phyloP scores from a whole-genome alignment of 176 grass and related monocot species.

The Thalia dealbata region DNA sequence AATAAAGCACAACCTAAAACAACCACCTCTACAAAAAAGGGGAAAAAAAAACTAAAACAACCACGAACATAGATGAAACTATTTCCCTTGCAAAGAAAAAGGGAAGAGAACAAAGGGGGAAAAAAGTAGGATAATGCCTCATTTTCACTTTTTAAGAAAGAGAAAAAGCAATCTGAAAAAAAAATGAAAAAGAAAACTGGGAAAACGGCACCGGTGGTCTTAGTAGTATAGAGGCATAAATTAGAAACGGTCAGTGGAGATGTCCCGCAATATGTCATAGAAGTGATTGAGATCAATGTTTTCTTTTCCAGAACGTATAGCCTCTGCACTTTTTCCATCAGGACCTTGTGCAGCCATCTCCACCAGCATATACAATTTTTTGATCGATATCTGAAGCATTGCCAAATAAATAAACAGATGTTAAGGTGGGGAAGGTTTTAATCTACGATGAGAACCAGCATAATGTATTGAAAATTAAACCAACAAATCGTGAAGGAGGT shows the following conservation, averaged over 20 bases:
- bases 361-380: constrained; percentile 80
- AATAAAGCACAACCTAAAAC: too few relatives aligned
- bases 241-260: constrained; percentile 26
- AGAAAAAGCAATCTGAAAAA: not conserved
- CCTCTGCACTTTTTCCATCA: constrained; percentile 54
- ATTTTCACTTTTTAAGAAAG: not conserved
- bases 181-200: not conserved
- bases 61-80: too few relatives aligned
- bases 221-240: not conserved
- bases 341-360: constrained; percentile 93
- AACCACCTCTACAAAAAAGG: too few relatives aligned
- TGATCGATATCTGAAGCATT: constrained; percentile 75
- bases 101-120: too few relatives aligned
- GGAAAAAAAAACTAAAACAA: too few relatives aligned
- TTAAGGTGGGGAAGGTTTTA: not conserved
- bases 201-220: not conserved
- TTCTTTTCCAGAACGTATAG: constrained; percentile 58
- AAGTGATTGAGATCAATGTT: constrained; percentile 93
- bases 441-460: not conserved
- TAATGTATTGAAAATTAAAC: not conserved
- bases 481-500: not conserved
- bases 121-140: too few relatives aligned
- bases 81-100: too few relatives aligned
- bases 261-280: constrained; percentile 85
- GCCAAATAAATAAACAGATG: not conserved